Evolutionary conservation across 768 basidiomycete genomes (phyloP), one percentile per base, ranked within the genome.

Genomic region (Xerocomellus intermedius): DNA sequence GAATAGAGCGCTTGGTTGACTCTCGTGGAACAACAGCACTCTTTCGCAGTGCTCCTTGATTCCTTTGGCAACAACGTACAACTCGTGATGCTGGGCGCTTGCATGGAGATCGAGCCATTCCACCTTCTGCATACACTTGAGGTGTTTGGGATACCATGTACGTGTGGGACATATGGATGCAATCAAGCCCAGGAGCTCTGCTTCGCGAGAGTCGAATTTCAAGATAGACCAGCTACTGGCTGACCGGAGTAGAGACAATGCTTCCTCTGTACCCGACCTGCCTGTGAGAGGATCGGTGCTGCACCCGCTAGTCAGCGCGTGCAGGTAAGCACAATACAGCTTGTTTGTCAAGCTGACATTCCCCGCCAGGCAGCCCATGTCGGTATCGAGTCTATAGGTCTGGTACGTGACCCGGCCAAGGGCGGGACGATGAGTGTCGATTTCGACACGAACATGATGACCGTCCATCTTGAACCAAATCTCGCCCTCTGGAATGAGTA

Each of bases 221-320:
- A 75, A 71, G 51, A 82, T 79, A 0, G 81, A 79, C 32, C 56
- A 64, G 35, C 65, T 74, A 10, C 66, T 55, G 7, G 76, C 73
- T 0, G 76, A 77, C 12, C 55, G 55, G 26, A 82, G 63, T 42
- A 74, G 62, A 43, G 67, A 58, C 19, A 81, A 60, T 1, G 79
- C 79, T 45, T 80, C 71, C 37, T 78, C 73, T 1, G 74, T 73
- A 4, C 81, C 81, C 0, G 75, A 76, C 8, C 74, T 73, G 17
- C 60, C 58, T 1, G 75, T 78, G 19, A 82, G 65, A 2, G 77
- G 76, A 62, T 82, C 80, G 12, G 70, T 66, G 16, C 75, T 62
- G 43, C 71, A 72, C 42, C 74, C 71, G 19, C 75, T 74, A 2
- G 74, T 80, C 4, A 79, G 53, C 17, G 77, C 75, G 42, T 82